These are phyloP conservation scores for Plantago ovata DNA, from an alignment of 257 asterid genomes.

Conservation along the genomic window DNA sequence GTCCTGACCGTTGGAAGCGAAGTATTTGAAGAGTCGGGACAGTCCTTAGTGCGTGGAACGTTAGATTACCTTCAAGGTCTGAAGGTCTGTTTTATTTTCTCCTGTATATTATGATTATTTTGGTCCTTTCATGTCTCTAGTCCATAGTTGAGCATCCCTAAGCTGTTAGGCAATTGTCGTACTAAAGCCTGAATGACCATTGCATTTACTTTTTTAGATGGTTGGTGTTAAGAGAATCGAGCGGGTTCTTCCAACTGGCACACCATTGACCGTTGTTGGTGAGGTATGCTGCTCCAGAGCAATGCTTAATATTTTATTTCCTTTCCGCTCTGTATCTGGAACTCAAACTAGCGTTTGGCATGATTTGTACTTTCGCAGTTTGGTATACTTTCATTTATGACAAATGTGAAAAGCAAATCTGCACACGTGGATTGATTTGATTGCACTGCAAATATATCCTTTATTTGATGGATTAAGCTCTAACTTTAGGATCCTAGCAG, in stretches of 20 bases:
- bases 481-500: too few species aligned
- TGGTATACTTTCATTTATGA: too few species aligned
- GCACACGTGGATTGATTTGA: too few species aligned
- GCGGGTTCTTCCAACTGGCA: slow-evolving; percentile 95
- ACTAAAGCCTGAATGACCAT: slow-evolving; percentile 7
- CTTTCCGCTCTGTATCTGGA: slow-evolving; percentile 1
- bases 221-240: slow-evolving; percentile 97
- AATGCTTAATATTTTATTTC: not conserved
- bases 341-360: not conserved
- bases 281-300: slow-evolving; percentile 58
- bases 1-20: slow-evolving; percentile 89
- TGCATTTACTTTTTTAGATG: slow-evolving; percentile 56
- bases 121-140: slow-evolving; percentile 5
- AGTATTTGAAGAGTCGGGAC: slow-evolving; percentile 90
- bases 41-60: slow-evolving; percentile 94
- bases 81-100: slow-evolving; percentile 48
- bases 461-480: too few species aligned
- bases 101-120: not conserved
- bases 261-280: slow-evolving; percentile 94
- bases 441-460: too few species aligned
- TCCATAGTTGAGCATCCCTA: not conserved
- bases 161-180: slow-evolving; percentile 14
- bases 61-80: slow-evolving; percentile 96
- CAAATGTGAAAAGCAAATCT: too few species aligned
- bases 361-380: too few species aligned